Percentiles rank a stretch among this genome's conserved stretches.
Conservation (phyloP, 176 grass and related monocot species). For the Triticum monococcum region DNA sequence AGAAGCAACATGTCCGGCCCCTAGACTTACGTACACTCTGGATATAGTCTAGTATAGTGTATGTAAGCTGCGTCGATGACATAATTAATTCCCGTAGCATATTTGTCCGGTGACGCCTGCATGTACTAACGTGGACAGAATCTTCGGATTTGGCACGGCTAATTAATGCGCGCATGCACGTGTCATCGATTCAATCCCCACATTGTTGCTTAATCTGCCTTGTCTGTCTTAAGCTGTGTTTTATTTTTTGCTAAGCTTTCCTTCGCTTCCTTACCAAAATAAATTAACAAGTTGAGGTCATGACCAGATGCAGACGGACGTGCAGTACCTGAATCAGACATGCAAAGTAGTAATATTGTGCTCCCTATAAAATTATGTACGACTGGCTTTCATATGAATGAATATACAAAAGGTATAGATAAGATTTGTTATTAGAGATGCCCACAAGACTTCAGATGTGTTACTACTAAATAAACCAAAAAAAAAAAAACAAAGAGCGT, state of each 20-base stretch:
- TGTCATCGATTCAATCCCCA: neutral
- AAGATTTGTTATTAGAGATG: neutral
- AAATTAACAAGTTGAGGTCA: no score
- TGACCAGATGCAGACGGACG: no score
- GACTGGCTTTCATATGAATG: neutral
- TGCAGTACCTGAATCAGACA: no score
- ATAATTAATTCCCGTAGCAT: neutral
- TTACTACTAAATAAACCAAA: no score
- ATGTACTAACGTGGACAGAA: neutral
- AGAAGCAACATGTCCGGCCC: neutral
- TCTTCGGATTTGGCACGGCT: neutral
- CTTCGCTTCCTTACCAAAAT: no score
- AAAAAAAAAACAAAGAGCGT: no score
- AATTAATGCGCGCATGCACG: neutral
- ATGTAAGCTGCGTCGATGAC: neutral
- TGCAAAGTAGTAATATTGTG: no score
- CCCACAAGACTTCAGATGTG: no score
- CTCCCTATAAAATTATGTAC: no score
- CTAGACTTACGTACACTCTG: neutral
- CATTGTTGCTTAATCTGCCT: neutral
- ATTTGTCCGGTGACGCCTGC: neutral
- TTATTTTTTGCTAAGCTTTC: no score
- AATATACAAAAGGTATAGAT: neutral
- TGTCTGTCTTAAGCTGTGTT: neutral
- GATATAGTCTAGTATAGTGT: neutral